Evolutionary conservation across 2,329 filamentous ascomycete species (phyloP).

Genomic region (Camillea tinctor): DNA sequence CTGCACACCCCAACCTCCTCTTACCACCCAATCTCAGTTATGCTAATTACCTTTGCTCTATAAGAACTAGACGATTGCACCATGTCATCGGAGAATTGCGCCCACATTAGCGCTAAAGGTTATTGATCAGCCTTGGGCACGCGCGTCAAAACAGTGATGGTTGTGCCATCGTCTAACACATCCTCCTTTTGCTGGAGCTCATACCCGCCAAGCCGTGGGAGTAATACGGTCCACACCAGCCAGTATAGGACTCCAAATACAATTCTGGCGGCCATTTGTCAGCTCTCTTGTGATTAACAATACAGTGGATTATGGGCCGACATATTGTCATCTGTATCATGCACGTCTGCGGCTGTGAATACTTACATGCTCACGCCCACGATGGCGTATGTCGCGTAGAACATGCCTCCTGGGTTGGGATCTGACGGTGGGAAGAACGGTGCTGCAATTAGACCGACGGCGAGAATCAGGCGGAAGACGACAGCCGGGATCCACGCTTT

Average conservation of each 20-base stretch:
- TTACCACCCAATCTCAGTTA: conserved; percentile 1
- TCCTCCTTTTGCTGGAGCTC: conserved; percentile 60
- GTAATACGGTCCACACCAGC: conserved; percentile 62
- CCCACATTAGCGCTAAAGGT: conserved; percentile 7
- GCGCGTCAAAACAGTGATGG: conserved; percentile 57
- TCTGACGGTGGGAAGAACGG: conserved; percentile 60
- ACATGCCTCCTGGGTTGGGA: conserved; percentile 45
- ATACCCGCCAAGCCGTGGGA: conserved; percentile 61
- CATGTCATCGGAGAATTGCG: conserved; percentile 8
- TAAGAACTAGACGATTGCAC: neutral
- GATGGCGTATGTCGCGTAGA: conserved; percentile 54
- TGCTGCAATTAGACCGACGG: conserved; percentile 54
- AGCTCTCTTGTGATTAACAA: conserved; percentile 5
- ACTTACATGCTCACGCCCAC: conserved; percentile 54
- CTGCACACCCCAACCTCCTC: neutral
- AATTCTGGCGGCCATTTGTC: conserved; percentile 45
- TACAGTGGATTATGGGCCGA: neutral
- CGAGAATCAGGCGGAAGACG: conserved; percentile 52
- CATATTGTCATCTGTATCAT: neutral
- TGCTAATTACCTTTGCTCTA: conserved; percentile 1
- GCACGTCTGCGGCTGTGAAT: neutral
- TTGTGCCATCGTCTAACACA: conserved; percentile 64
- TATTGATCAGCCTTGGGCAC: conserved; percentile 23
- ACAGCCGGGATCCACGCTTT: conserved; percentile 63
- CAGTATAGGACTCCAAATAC: conserved; percentile 63